Evolutionary conservation across 169 alveolate species (phyloP).

Genomic region (Sarcocystis neurona): DNA sequence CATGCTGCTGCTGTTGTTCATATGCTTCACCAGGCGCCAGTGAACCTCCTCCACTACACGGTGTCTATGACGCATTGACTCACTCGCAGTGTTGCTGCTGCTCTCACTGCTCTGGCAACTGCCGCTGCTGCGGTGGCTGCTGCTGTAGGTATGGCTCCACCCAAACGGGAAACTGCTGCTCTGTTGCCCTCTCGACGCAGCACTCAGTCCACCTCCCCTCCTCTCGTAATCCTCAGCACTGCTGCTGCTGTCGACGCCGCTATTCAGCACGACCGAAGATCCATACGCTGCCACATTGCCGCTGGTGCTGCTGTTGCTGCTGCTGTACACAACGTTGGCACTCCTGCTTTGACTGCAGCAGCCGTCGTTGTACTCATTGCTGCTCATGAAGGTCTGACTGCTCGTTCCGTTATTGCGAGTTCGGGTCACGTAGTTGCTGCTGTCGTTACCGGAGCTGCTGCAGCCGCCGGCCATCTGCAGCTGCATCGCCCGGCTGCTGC

Average conservation of each 20-base stretch:
- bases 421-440: background rate
- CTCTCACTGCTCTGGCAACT: background rate
- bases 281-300: background rate
- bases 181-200: background rate
- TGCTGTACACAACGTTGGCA: too few relatives aligned
- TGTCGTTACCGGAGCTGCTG: background rate
- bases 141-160: background rate
- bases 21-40: slow-evolving; percentile 22
- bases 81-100: slow-evolving; percentile 3
- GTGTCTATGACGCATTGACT: background rate
- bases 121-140: background rate
- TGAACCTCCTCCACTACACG: slow-evolving; percentile 35
- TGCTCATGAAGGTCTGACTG: too few relatives aligned
- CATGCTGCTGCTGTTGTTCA: too few relatives aligned
- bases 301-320: background rate
- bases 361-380: too few relatives aligned
- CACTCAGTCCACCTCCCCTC: background rate
- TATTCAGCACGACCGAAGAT: background rate
- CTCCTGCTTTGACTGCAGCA: too few relatives aligned
- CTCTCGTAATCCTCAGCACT: background rate
- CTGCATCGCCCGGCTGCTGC: background rate
- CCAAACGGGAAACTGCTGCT: background rate
- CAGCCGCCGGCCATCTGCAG: background rate
- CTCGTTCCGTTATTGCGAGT: too few relatives aligned
- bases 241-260: background rate